These are phyloP conservation scores for Tagetes erecta DNA, from an alignment of 129 eudicot species.

Conservation along the genomic window DNA sequence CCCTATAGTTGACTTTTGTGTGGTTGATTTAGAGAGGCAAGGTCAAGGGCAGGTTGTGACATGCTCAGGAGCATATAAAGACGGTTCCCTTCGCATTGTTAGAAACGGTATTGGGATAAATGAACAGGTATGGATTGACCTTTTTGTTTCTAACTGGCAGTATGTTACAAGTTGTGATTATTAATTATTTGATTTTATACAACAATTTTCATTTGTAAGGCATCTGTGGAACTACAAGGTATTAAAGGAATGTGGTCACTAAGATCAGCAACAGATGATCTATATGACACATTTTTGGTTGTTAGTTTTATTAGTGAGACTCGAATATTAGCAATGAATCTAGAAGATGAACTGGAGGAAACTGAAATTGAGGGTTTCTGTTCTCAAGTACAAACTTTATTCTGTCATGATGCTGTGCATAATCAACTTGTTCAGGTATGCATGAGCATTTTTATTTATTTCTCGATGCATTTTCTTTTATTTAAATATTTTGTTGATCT, in stretches of 20 bases:
- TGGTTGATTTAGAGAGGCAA: constrained; percentile 97
- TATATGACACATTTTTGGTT: constrained; percentile 88
- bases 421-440: constrained; percentile 91
- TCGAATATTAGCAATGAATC: constrained; percentile 89
- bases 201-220: constrained; percentile 38
- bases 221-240: constrained; percentile 98
- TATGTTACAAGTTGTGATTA: not conserved
- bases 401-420: constrained; percentile 85
- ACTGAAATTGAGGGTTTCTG: constrained; percentile 93
- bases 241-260: constrained; percentile 99
- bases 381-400: constrained; percentile 82
- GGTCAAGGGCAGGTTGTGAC: constrained; percentile 99
- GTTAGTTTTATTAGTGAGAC: constrained; percentile 96
- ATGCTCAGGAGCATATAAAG: constrained; percentile 98
- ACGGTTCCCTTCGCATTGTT: constrained; percentile 94
- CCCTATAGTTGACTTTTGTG: constrained; percentile 94
- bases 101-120: constrained; percentile 97
- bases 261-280: constrained; percentile 87
- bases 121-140: constrained; percentile 60
- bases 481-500: not conserved
- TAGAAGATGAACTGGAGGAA: constrained; percentile 91
- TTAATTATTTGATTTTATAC: not conserved
- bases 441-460: constrained; percentile 4
- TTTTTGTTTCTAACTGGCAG: not conserved
- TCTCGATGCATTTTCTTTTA: not conserved